Percentiles rank a stretch among this genome's conserved stretches.
phyloP scores from a whole-genome alignment of 1,139 yeast species.

The Yamadazyma diospyri region DNA sequence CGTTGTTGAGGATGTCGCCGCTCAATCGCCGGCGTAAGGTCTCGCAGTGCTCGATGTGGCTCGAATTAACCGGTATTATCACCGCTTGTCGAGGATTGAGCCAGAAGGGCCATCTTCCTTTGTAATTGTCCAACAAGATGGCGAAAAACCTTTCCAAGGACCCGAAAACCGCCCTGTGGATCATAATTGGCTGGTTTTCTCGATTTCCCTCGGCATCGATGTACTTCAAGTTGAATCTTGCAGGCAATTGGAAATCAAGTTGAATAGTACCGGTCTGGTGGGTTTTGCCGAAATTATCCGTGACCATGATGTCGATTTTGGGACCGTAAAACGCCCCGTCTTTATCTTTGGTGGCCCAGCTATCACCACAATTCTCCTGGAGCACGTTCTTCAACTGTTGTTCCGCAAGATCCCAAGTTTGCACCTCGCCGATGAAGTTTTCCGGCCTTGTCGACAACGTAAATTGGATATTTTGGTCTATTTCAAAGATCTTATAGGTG shows the following conservation, averaged over 20 bases:
- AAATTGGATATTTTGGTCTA: slow-evolving; percentile 56
- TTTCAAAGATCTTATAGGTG: slow-evolving; percentile 77
- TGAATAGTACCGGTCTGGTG: slow-evolving; percentile 97
- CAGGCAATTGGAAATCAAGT: slow-evolving; percentile 91
- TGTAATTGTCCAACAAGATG: slow-evolving; percentile 81
- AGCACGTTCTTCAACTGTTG: slow-evolving; percentile 62
- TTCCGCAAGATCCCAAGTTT: slow-evolving; percentile 88
- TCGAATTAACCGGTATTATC: slow-evolving; percentile 72
- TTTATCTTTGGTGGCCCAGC: slow-evolving; percentile 78
- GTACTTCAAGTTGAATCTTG: slow-evolving; percentile 73
- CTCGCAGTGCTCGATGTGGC: slow-evolving; percentile 54
- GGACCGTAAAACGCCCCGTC: slow-evolving; percentile 99
- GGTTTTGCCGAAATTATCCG: slow-evolving; percentile 77
- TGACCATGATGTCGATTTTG: slow-evolving; percentile 79
- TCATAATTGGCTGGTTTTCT: slow-evolving; percentile 73
- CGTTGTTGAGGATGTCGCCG: slow-evolving; percentile 41
- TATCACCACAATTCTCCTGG: slow-evolving; percentile 47
- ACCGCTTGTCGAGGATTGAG: slow-evolving; percentile 91
- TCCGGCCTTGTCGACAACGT: slow-evolving; percentile 82
- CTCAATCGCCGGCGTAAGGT: slow-evolving; percentile 45
- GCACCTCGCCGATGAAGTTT: slow-evolving; percentile 74
- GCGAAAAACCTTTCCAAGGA: slow-evolving; percentile 92
- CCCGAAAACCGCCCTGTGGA: slow-evolving; percentile 94
- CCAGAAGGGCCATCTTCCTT: slow-evolving; percentile 99
- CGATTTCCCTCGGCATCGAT: slow-evolving; percentile 48